phyloP scores from a whole-genome alignment of 179 eudicot genomes.

The Vitellaria paradoxa region DNA sequence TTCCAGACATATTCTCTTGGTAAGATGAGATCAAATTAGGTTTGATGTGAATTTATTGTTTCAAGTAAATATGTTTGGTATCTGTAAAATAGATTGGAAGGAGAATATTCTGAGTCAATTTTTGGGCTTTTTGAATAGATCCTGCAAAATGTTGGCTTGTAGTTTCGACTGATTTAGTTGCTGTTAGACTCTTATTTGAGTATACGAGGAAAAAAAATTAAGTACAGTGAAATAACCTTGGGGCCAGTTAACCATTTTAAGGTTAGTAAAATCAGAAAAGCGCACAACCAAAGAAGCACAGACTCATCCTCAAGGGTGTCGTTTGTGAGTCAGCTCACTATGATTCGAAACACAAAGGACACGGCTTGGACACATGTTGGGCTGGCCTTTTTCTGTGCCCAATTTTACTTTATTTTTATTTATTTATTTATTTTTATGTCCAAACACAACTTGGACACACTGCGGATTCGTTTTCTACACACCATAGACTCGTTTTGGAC shows the following conservation, averaged over 20 bases:
- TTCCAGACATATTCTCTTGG: conserved; percentile 76
- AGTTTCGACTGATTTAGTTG: conserved; percentile 4
- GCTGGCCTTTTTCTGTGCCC: no score
- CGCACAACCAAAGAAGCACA: no score
- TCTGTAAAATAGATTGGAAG: not conserved
- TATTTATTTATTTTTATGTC: no score
- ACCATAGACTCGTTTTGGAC: no score
- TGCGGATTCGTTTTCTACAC: no score
- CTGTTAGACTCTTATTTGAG: not conserved
- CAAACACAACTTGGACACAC: no score
- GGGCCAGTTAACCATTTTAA: not conserved
- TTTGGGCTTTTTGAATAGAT: not conserved
- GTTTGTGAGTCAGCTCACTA: no score
- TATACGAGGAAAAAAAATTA: not conserved
- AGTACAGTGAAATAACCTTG: not conserved
- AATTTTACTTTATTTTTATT: no score
- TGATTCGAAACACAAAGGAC: no score
- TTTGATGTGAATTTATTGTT: not conserved
- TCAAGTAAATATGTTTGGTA: not conserved
- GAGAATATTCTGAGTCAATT: not conserved
- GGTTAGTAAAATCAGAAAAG: not conserved
- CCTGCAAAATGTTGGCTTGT: not conserved
- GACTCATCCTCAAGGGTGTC: no score
- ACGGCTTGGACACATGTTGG: no score
- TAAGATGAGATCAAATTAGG: conserved; percentile 28